phyloP scores from a whole-genome alignment of 1,284 basidiomycete genomes.

The Puccinia novopanici region DNA sequence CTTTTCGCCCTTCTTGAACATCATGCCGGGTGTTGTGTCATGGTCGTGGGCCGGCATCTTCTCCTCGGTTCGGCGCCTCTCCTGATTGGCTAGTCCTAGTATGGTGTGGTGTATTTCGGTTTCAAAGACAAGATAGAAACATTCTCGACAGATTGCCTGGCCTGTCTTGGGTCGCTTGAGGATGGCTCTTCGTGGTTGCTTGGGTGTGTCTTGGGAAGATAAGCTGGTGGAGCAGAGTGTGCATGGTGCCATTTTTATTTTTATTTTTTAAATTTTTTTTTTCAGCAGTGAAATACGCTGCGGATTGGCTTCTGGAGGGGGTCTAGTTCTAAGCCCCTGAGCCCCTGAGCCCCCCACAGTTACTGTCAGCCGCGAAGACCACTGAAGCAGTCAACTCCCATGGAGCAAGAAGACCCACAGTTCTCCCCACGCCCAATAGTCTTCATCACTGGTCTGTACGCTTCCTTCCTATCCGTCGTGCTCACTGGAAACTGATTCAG shows the following conservation, averaged over 20 bases:
- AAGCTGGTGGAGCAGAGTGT: constrained; percentile 24
- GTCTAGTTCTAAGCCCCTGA: too few relatives aligned
- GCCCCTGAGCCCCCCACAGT: not conserved
- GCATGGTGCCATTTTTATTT: constrained; percentile 41
- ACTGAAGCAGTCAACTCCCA: not conserved
- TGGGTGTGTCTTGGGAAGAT: not conserved
- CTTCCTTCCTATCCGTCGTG: not conserved
- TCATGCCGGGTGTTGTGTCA: constrained; percentile 52
- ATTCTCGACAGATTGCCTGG: constrained; percentile 77
- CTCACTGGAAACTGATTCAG: not conserved
- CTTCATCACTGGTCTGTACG: constrained; percentile 42
- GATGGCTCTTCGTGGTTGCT: constrained; percentile 67
- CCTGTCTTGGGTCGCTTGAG: constrained; percentile 95
- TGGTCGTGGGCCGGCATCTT: not conserved
- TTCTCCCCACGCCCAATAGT: constrained; percentile 26
- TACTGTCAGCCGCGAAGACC: not conserved
- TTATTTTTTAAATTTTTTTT: not conserved
- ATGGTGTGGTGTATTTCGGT: constrained; percentile 98
- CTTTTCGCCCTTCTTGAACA: constrained; percentile 87
- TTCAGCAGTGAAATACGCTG: too few relatives aligned
- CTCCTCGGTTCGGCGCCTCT: constrained; percentile 25
- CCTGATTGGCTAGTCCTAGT: constrained; percentile 58
- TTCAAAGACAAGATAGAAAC: constrained; percentile 86
- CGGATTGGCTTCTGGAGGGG: too few relatives aligned
- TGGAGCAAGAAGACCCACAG: not conserved